Conservation (phyloP, 148 eudicot species). For the Talinum fruticosum region DNA sequence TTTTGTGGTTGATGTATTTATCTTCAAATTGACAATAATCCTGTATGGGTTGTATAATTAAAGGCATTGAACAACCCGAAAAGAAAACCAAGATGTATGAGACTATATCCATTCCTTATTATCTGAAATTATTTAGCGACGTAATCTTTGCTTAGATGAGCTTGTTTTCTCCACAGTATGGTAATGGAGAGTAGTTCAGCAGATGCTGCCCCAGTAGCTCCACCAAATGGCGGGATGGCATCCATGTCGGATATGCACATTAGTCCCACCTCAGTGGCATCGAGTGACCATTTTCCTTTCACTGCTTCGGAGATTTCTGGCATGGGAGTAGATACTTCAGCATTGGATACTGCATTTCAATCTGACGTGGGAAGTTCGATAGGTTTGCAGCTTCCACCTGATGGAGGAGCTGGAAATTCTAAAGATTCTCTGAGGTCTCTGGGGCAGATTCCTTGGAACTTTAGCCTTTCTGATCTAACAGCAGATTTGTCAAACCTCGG, state of each 20-base stretch:
- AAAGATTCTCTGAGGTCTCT: conserved; percentile 75
- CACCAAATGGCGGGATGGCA: conserved; percentile 65
- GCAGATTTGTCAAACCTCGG: conserved; percentile 96
- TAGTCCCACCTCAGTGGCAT: conserved; percentile 93
- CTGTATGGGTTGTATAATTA: not conserved
- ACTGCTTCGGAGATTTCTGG: conserved; percentile 79
- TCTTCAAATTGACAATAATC: not conserved
- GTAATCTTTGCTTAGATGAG: conserved; percentile 18
- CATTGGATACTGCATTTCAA: conserved; percentile 79
- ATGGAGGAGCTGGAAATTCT: conserved; percentile 76
- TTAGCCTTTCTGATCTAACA: conserved; percentile 93
- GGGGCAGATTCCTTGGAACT: conserved; percentile 95
- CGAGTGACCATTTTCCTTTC: conserved; percentile 87
- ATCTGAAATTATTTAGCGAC: not conserved
- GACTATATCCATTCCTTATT: not conserved
- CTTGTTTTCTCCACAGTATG: conserved; percentile 43
- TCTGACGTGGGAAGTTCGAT: conserved; percentile 82
- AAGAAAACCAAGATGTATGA: not conserved
- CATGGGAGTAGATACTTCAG: conserved; percentile 89
- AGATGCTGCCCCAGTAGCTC: conserved; percentile 54
- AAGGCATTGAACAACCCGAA: not conserved
- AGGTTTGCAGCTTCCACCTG: conserved; percentile 76
- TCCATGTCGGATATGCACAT: conserved; percentile 80
- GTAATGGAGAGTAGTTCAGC: conserved; percentile 58
- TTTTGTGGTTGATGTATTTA: not conserved